These are phyloP conservation scores for Sphaceloma murrayae DNA, from an alignment of 2,329 filamentous ascomycete species.

Conservation along the genomic window DNA sequence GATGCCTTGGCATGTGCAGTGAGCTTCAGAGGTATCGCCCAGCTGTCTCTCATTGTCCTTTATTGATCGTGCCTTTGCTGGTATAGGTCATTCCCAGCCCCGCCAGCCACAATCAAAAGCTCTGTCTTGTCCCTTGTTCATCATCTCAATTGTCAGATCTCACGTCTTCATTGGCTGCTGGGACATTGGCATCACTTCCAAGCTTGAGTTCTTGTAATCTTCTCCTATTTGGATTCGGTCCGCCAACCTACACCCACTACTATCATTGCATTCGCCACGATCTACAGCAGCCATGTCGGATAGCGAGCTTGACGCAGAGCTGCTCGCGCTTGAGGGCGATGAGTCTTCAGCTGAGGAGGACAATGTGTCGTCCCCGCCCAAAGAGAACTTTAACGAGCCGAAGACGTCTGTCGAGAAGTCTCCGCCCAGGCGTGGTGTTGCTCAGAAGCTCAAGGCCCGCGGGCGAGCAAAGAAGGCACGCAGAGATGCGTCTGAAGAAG, in stretches of 20 bases:
- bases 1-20: conserved; percentile 3
- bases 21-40: neutral
- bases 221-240: too few species aligned
- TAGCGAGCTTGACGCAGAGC: conserved; percentile 69
- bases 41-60: conserved; percentile 1
- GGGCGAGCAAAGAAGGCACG: conserved; percentile 28
- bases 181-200: neutral
- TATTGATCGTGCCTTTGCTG: conserved; percentile 14
- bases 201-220: conserved; percentile 6
- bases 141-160: neutral
- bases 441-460: conserved; percentile 39
- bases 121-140: conserved; percentile 8
- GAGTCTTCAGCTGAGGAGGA: conserved; percentile 42
- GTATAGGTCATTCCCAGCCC: conserved; percentile 6
- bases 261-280: too few species aligned
- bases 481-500: conserved; percentile 56
- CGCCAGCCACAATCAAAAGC: conserved; percentile 2
- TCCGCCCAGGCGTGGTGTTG: conserved; percentile 33
- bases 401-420: conserved; percentile 25
- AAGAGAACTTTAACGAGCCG: conserved; percentile 33
- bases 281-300: conserved; percentile 57
- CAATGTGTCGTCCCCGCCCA: conserved; percentile 45
- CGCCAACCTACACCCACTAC: too few species aligned
- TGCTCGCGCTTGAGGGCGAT: conserved; percentile 79
- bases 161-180: conserved; percentile 7